phyloP scores from a whole-genome alignment of 2,329 filamentous ascomycete genomes.

The Chaetomiaceae sp. region DNA sequence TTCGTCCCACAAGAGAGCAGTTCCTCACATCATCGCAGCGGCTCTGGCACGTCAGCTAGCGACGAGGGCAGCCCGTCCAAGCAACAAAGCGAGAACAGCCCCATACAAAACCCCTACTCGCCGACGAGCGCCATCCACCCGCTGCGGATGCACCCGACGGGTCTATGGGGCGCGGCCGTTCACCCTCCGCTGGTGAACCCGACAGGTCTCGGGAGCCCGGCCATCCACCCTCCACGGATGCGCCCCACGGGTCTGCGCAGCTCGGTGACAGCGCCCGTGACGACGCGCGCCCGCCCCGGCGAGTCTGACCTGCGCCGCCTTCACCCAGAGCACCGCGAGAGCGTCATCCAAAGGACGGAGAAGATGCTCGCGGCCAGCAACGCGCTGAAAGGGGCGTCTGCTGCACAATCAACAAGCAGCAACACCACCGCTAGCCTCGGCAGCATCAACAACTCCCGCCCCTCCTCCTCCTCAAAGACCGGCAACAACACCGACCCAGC shows the following conservation, averaged over 20 bases:
- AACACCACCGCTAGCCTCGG: too few species aligned
- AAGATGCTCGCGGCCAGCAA: slow-evolving; percentile 16
- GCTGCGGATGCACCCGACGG: slow-evolving; percentile 13
- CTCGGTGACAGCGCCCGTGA: too few species aligned
- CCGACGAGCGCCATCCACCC: slow-evolving; percentile 12
- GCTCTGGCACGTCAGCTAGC: neutral
- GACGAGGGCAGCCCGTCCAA: neutral
- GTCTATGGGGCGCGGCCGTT: slow-evolving; percentile 10
- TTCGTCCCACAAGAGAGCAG: neutral
- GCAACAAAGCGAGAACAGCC: too few species aligned
- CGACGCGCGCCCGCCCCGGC: too few species aligned
- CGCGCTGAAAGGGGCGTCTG: slow-evolving; percentile 11
- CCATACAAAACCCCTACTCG: slow-evolving; percentile 8
- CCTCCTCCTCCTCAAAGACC: too few species aligned
- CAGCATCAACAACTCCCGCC: too few species aligned
- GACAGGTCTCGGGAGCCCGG: too few species aligned
- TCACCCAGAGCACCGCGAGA: neutral
- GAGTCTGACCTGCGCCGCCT: too few species aligned
- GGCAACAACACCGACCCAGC: too few species aligned
- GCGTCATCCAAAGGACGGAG: slow-evolving; percentile 9
- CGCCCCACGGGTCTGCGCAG: too few species aligned
- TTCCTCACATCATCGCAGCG: neutral
- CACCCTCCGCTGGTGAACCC: neutral
- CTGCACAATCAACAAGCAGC: too few species aligned
- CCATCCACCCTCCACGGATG: too few species aligned